Evolutionary conservation across 1,284 basidiomycete species (phyloP).

Genomic region (Phylloporus sp.): DNA sequence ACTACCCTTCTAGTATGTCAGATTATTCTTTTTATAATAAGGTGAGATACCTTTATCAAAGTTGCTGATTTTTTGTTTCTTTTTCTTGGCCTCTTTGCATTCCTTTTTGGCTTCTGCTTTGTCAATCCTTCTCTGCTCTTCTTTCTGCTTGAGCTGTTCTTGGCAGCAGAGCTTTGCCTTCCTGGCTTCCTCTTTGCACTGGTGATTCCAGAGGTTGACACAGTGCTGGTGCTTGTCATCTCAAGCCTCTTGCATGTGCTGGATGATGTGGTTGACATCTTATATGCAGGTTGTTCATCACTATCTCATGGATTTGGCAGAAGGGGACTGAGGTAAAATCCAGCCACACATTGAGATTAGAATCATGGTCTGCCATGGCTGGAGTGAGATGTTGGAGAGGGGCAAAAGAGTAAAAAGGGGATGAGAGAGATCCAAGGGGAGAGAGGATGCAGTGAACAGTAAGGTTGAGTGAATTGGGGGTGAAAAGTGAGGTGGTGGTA

Average conservation of each 20-base stretch:
- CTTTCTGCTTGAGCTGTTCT: neutral
- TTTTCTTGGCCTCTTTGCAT: conserved; percentile 1
- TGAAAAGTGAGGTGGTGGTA: neutral
- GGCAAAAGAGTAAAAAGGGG: neutral
- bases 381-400: neutral
- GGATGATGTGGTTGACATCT: neutral
- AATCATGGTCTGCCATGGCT: neutral
- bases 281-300: neutral
- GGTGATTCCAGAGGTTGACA: neutral
- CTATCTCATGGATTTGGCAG: neutral
- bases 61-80: conserved; percentile 3
- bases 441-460: neutral
- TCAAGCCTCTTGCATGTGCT: neutral
- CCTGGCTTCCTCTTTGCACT: neutral
- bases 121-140: neutral
- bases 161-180: neutral
- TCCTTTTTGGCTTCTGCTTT: neutral
- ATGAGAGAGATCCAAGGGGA: no score
- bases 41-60: neutral
- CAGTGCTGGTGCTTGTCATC: neutral
- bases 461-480: neutral
- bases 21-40: no score
- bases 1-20: no score
- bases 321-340: neutral
- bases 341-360: neutral